phyloP scores from a whole-genome alignment of 1,284 basidiomycete species.

The Nidula niveotomentosa region DNA sequence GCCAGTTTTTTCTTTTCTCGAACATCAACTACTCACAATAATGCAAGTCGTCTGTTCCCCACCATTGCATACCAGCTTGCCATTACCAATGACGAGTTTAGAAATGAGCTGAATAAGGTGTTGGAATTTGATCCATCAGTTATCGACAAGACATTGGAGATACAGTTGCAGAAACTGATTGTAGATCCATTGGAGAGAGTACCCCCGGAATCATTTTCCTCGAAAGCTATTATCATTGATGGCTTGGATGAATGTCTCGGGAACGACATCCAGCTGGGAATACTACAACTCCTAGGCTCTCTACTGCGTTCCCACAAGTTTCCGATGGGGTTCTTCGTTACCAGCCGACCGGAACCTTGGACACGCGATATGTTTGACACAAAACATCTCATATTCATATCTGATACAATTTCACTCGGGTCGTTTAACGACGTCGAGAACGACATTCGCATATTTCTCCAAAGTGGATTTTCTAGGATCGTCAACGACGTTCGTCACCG shows the following conservation, averaged over 20 bases:
- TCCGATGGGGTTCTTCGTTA: neutral
- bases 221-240: neutral
- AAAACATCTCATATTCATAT: neutral
- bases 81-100: neutral
- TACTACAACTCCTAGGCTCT: neutral
- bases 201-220: neutral
- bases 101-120: neutral
- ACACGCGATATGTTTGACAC: neutral
- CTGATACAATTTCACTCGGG: neutral
- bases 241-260: neutral
- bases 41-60: constrained; percentile 1
- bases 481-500: neutral
- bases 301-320: neutral
- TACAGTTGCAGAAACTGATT: constrained; percentile 8
- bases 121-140: constrained; percentile 6
- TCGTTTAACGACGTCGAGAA: neutral
- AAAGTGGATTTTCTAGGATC: neutral
- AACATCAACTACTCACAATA: neutral
- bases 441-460: neutral
- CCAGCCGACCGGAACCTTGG: neutral
- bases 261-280: neutral
- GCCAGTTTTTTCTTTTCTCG: constrained; percentile 13
- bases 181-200: neutral
- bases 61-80: constrained; percentile 13
- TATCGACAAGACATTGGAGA: neutral